These are phyloP conservation scores for Sclerotinia borealis DNA, from an alignment of 2,329 filamentous ascomycete genomes.

Conservation along the genomic window DNA sequence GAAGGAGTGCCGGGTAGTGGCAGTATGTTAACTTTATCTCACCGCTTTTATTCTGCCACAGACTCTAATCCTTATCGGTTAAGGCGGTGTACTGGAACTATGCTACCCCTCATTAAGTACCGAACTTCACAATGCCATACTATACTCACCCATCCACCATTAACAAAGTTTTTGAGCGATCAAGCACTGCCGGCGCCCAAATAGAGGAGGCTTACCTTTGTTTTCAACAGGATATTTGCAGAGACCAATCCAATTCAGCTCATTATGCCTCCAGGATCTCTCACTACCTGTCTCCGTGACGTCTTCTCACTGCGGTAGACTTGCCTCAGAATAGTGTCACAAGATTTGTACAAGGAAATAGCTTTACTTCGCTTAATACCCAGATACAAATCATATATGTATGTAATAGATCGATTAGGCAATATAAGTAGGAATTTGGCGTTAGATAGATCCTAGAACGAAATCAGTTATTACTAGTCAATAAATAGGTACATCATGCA, in stretches of 20 bases:
- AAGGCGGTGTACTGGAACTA: background rate
- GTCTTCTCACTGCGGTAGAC: background rate
- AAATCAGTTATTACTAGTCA: background rate
- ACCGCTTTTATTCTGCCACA: background rate
- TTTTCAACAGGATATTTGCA: no score
- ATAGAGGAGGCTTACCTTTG: background rate
- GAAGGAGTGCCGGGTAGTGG: background rate
- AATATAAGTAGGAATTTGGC: background rate
- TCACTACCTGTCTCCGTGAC: background rate
- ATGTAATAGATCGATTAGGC: no score
- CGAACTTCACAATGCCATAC: no score
- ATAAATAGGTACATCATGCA: no score
- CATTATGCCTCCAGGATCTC: background rate
- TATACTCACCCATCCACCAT: background rate
- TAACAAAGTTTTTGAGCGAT: background rate
- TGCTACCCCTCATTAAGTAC: background rate
- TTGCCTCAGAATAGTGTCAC: no score
- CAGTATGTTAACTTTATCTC: no score
- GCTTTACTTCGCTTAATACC: no score
- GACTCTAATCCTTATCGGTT: background rate
- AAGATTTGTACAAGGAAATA: no score
- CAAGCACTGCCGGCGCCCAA: background rate
- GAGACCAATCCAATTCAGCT: no score
- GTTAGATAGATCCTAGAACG: background rate
- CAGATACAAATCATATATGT: no score